A percentile compares a stretch with the other conserved stretches of the same genome.
Conservation (phyloP, 1,284 basidiomycete species). For the Inonotus hispidus region DNA sequence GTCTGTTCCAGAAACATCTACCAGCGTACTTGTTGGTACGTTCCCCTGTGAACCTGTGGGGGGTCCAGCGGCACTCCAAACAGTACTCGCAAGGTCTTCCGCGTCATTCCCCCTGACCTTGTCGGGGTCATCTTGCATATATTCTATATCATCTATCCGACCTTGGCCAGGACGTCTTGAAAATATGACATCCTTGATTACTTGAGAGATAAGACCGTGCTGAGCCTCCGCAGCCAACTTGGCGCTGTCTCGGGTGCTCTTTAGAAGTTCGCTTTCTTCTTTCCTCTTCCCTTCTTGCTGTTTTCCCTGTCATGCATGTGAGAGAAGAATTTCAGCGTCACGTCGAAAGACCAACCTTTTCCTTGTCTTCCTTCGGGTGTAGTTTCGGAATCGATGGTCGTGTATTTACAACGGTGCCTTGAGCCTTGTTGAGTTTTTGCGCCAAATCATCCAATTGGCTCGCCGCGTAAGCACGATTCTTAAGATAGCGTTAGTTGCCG, state of each 20-base stretch:
- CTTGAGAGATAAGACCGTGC: slow-evolving; percentile 85
- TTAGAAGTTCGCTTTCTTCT: slow-evolving; percentile 71
- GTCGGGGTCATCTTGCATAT: not conserved
- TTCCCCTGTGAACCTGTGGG: not conserved
- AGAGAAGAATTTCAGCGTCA: not conserved
- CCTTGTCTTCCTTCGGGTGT: slow-evolving; percentile 37
- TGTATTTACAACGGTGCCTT: slow-evolving; percentile 47
- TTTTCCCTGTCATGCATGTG: slow-evolving; percentile 33
- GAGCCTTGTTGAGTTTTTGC: slow-evolving; percentile 75
- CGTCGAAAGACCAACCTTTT: slow-evolving; percentile 24
- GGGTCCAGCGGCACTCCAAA: not conserved
- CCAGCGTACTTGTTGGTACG: not conserved
- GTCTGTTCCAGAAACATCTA: not conserved
- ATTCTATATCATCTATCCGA: not conserved
- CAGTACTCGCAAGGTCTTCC: not conserved
- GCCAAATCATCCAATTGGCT: slow-evolving; percentile 86
- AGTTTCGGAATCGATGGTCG: slow-evolving; percentile 47
- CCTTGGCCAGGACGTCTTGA: slow-evolving; percentile 34
- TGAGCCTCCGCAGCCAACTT: slow-evolving; percentile 86
- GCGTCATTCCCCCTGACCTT: not conserved
- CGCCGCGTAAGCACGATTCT: slow-evolving; percentile 92
- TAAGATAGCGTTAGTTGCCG: slow-evolving; percentile 30
- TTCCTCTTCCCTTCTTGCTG: slow-evolving; percentile 73
- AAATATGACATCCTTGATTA: slow-evolving; percentile 84
- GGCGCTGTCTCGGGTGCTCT: slow-evolving; percentile 81